phyloP scores from a whole-genome alignment of 352 stramenopile genomes.

The Pythium coloratum region DNA sequence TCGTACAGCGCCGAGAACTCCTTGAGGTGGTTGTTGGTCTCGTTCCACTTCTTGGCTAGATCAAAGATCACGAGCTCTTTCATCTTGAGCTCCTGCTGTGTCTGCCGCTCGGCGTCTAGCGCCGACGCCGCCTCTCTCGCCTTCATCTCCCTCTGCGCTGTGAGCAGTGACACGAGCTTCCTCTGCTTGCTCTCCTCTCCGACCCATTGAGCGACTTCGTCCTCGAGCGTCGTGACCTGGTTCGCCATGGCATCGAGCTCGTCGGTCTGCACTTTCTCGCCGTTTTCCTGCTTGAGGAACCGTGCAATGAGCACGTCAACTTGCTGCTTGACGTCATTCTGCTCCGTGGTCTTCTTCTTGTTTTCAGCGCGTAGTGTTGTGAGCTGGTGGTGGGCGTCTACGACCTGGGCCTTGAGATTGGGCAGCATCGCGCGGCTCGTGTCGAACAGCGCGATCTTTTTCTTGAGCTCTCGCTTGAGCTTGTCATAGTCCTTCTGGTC shows the following conservation, averaged over 20 bases:
- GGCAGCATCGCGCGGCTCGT: constrained; percentile 71
- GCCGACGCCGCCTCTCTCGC: constrained; percentile 79
- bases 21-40: constrained; percentile 91
- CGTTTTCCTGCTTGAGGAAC: constrained; percentile 85
- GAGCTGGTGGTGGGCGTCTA: constrained; percentile 76
- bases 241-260: constrained; percentile 65
- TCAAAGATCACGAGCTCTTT: constrained; percentile 94
- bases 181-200: constrained; percentile 86
- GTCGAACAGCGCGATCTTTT: constrained; percentile 85
- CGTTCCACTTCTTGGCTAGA: constrained; percentile 93
- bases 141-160: constrained; percentile 90
- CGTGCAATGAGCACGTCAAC: constrained; percentile 89
- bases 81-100: constrained; percentile 90
- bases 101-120: constrained; percentile 78
- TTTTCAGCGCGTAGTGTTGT: constrained; percentile 62
- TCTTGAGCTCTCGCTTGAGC: constrained; percentile 87
- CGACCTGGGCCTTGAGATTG: constrained; percentile 77
- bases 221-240: constrained; percentile 75
- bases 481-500: constrained; percentile 81
- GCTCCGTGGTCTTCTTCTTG: constrained; percentile 55
- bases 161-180: constrained; percentile 88
- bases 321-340: constrained; percentile 89
- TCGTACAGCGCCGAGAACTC: constrained; percentile 94
- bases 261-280: constrained; percentile 68
- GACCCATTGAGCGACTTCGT: constrained; percentile 86